Conservation (phyloP, 2,329 filamentous ascomycete genomes). For the Pleoardoris graminearum region DNA sequence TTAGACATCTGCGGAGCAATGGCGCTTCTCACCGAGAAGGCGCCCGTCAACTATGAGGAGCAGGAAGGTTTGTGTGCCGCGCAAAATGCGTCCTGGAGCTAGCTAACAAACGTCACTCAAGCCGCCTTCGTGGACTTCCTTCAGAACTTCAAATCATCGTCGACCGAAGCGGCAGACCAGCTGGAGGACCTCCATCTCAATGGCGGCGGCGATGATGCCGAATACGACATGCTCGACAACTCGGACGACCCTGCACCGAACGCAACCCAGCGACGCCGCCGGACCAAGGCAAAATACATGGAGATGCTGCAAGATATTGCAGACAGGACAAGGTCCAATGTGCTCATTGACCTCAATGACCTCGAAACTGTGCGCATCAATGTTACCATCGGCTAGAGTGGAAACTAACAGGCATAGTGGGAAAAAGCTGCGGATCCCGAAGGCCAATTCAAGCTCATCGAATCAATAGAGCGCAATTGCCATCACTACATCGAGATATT, state of each 20-base stretch:
- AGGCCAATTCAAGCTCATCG: conserved; percentile 67
- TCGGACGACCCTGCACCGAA: conserved; percentile 62
- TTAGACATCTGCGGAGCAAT: conserved; percentile 55
- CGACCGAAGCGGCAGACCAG: conserved; percentile 73
- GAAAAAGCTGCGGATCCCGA: conserved; percentile 72
- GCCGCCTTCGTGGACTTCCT: conserved; percentile 88
- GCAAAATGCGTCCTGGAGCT: conserved; percentile 16
- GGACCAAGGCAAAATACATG: conserved; percentile 82
- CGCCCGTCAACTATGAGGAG: conserved; percentile 82
- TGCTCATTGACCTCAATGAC: conserved; percentile 89
- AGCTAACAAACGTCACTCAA: conserved; percentile 51
- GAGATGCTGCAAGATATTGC: conserved; percentile 84
- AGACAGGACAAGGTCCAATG: conserved; percentile 74
- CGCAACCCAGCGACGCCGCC: conserved; percentile 44
- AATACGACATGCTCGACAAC: conserved; percentile 92
- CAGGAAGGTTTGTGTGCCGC: conserved; percentile 69
- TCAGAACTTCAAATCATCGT: conserved; percentile 80
- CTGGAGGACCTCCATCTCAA: conserved; percentile 84
- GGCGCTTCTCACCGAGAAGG: conserved; percentile 81
- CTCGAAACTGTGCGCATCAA: conserved; percentile 62
- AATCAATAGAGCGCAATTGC: conserved; percentile 86
- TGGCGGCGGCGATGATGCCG: conserved; percentile 83
- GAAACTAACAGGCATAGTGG: conserved; percentile 59
- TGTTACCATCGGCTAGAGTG: background rate
- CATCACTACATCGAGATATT: conserved; percentile 94